phyloP scores from a whole-genome alignment of 345 rosid species.

The Draba incana region DNA sequence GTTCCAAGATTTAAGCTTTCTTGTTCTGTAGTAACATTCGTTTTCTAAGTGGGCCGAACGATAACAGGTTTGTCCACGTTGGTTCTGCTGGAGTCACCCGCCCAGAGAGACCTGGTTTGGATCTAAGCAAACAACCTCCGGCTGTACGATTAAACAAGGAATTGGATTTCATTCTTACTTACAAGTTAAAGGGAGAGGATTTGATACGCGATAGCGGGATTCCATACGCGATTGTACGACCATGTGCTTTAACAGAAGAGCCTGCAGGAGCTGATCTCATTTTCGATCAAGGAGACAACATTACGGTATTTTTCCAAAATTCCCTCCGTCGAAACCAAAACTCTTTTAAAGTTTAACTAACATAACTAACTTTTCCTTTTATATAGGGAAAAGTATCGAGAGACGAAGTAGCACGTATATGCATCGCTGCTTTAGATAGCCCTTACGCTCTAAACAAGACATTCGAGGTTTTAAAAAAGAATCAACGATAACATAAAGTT shows the following conservation, averaged over 20 bases:
- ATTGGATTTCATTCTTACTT: slow-evolving; percentile 79
- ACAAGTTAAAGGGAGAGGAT: slow-evolving; percentile 96
- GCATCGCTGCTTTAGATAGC: slow-evolving; percentile 82
- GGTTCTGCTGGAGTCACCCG: slow-evolving; percentile 95
- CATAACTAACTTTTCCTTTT: slow-evolving; percentile 18
- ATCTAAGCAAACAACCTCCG: slow-evolving; percentile 91
- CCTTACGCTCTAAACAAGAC: slow-evolving; percentile 82
- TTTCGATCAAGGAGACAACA: slow-evolving; percentile 93
- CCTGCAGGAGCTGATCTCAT: slow-evolving; percentile 97
- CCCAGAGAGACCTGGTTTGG: slow-evolving; percentile 94
- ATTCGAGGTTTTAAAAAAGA: slow-evolving; percentile 63
- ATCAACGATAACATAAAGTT: neutral
- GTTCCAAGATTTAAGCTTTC: slow-evolving; percentile 35
- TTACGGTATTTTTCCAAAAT: slow-evolving; percentile 52
- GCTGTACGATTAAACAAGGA: slow-evolving; percentile 98
- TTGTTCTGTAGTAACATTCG: neutral
- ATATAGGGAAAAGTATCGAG: slow-evolving; percentile 89
- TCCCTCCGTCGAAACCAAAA: slow-evolving; percentile 5
- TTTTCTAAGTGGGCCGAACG: neutral
- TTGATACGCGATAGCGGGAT: slow-evolving; percentile 84
- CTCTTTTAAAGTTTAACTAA: slow-evolving; percentile 4
- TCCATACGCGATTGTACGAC: slow-evolving; percentile 83
- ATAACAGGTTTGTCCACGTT: slow-evolving; percentile 85
- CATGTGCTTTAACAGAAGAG: slow-evolving; percentile 93
- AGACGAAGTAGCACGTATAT: slow-evolving; percentile 89